A percentile compares a stretch with the other conserved stretches of the same genome.
phyloP scores from a whole-genome alignment of 306 rosid genomes.

The Prinsepia uniflora region DNA sequence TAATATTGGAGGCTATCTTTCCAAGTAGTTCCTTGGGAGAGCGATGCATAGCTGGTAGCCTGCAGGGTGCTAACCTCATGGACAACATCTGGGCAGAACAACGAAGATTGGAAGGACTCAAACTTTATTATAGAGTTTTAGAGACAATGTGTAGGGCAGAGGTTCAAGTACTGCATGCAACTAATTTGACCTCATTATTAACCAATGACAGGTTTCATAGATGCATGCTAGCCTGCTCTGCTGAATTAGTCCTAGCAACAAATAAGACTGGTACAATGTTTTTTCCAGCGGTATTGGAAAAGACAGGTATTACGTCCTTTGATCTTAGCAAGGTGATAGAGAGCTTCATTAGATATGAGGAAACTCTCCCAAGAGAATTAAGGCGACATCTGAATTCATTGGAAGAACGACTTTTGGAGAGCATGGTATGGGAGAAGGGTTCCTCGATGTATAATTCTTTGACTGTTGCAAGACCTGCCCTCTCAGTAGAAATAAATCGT shows the following conservation, averaged over 20 bases:
- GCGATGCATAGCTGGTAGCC: conserved; percentile 58
- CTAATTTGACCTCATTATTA: conserved; percentile 80
- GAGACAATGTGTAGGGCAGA: conserved; percentile 99
- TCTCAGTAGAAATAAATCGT: conserved; percentile 78
- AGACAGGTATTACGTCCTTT: conserved; percentile 97
- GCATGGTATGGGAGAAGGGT: conserved; percentile 99
- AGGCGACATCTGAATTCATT: conserved; percentile 89
- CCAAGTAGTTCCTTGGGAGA: conserved; percentile 84
- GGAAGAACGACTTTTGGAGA: conserved; percentile 97
- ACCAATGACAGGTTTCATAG: conserved; percentile 99
- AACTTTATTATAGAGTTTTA: conserved; percentile 82
- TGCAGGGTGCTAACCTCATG: conserved; percentile 77
- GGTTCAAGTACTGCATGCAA: conserved; percentile 77
- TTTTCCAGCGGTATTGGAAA: conserved; percentile 95
- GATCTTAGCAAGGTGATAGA: conserved; percentile 99
- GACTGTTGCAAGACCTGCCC: conserved; percentile 80
- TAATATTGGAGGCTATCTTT: conserved; percentile 91
- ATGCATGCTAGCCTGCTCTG: conserved; percentile 98
- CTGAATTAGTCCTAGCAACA: conserved; percentile 92
- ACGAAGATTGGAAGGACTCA: conserved; percentile 81
- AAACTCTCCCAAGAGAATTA: conserved; percentile 94
- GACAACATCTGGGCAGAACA: conserved; percentile 97
- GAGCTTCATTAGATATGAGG: conserved; percentile 95
- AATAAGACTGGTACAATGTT: conserved; percentile 96
- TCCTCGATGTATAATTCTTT: conserved; percentile 97